Base-by-base conservation (phyloP, 805 yeast species). In the Ogataea trehalophila region DNA sequence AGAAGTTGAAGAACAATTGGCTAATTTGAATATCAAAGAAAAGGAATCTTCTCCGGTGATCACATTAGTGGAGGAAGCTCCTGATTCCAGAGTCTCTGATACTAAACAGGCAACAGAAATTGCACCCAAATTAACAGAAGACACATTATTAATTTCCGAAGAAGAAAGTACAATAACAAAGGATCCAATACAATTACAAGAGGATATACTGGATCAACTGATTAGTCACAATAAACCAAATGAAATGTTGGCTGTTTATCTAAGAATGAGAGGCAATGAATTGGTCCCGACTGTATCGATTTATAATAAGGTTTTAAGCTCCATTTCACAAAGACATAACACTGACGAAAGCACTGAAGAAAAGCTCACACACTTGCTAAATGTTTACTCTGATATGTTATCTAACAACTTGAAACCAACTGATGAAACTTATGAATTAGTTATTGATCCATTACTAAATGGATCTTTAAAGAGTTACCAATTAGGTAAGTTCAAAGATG, bases 321-420 rank as follows among this genome's bases (percentile, higher is more conserved):
- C 90, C 0, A 72, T 85, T 11, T 63, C 75, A 14, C 50, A 62
- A 39, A 73, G 94, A 62, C 57, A 69, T 3, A 64, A 79, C 36
- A 73, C 75, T 46, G 77, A 76, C 47, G 76, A 73, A 51, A 70
- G 81, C 23, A 64, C 78, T 6, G 89, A 85, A 60, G 75, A 74
- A 41, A 77, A 76, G 59, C 70, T 85, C 60, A 83, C 87, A 2
- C 78, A 75, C 45, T 61, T 85, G 48, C 66, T 85, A 52, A 82
- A 80, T 18, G 80, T 83, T 34, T 85, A 85, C 59, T 86, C 85
- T 43, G 90, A 83, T 56, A 67, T 84, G 60, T 69, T 85, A 36
- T 59, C 76, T 22, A 71, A 73, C 53, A 72, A 70, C 50, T 50
- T 79, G 37, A 81, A 78, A 59, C 94, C 94, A 16, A 71, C 75